These are phyloP conservation scores for Penicillium flavigenum DNA, from an alignment of 495 filamentous ascomycete genomes.

Conservation along the genomic window DNA sequence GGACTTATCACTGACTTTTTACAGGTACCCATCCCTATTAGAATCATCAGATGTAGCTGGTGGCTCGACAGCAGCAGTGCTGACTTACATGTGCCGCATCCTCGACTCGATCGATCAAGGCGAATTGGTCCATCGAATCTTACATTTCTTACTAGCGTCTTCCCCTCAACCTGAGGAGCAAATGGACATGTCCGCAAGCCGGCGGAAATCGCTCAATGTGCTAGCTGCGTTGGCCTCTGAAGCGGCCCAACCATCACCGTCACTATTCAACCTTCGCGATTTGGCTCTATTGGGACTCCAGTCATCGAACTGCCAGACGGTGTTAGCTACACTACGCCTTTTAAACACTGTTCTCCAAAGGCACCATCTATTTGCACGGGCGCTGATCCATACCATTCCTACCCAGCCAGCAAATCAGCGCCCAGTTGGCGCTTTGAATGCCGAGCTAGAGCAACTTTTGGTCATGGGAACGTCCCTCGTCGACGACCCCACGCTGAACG, in stretches of 20 bases:
- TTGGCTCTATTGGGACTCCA: slow-evolving; percentile 81
- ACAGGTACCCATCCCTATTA: slow-evolving; percentile 88
- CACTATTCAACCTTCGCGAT: slow-evolving; percentile 90
- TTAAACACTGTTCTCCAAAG: slow-evolving; percentile 78
- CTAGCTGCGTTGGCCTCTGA: slow-evolving; percentile 70
- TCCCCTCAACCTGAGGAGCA: slow-evolving; percentile 53
- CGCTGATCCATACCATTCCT: slow-evolving; percentile 66
- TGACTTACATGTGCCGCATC: slow-evolving; percentile 90
- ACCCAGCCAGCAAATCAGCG: slow-evolving; percentile 61
- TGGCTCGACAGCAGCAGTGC: slow-evolving; percentile 90
- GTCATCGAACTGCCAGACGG: slow-evolving; percentile 82
- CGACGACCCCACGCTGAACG: slow-evolving; percentile 67
- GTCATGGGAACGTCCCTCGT: slow-evolving; percentile 70
- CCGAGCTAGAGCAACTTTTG: slow-evolving; percentile 73
- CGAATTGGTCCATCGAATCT: slow-evolving; percentile 86
- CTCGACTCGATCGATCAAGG: slow-evolving; percentile 87
- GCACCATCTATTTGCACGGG: slow-evolving; percentile 82
- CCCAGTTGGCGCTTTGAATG: slow-evolving; percentile 75
- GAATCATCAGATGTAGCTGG: slow-evolving; percentile 97
- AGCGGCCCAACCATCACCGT: slow-evolving; percentile 69
- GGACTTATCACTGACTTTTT: slow-evolving; percentile 19
- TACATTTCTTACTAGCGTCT: slow-evolving; percentile 87
- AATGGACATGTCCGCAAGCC: slow-evolving; percentile 60
- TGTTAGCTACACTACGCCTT: slow-evolving; percentile 82
- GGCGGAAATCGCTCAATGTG: slow-evolving; percentile 84